Percentiles rank a stretch among this genome's conserved stretches.
Conservation (phyloP, 306 rosid genomes). For the Sicyos baderoa region DNA sequence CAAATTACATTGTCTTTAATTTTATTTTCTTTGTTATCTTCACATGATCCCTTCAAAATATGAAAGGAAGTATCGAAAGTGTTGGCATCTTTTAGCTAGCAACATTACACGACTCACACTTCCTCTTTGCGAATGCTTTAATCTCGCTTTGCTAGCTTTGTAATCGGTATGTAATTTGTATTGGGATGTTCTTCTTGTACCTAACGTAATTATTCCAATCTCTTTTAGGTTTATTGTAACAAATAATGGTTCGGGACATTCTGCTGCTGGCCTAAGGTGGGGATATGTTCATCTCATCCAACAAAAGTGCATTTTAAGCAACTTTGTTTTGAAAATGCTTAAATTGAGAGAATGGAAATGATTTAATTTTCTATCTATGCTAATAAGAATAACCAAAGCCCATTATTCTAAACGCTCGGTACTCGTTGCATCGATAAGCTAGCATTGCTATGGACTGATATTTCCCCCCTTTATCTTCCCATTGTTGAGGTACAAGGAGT, state of each 20-base stretch:
- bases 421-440: background rate
- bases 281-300: conserved; percentile 14
- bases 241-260: conserved; percentile 83
- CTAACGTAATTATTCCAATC: background rate
- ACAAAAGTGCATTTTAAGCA: background rate
- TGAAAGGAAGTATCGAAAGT: conserved; percentile 2
- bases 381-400: background rate
- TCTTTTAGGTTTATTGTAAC: conserved; percentile 75
- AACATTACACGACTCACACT: background rate
- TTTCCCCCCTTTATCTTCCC: conserved; percentile 17
- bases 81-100: background rate
- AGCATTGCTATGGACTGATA: conserved; percentile 12
- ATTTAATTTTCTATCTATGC: background rate
- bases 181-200: background rate
- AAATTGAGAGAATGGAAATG: background rate
- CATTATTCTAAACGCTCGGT: background rate
- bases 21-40: background rate
- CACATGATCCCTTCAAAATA: background rate
- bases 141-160: background rate
- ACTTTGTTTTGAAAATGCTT: background rate
- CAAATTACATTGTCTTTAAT: background rate
- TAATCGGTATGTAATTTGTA: background rate
- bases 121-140: background rate
- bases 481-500: conserved; percentile 78
- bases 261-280: conserved; percentile 66